Evolutionary conservation across 352 stramenopile species (phyloP).

Genomic region (Phytophthora fragariae): DNA sequence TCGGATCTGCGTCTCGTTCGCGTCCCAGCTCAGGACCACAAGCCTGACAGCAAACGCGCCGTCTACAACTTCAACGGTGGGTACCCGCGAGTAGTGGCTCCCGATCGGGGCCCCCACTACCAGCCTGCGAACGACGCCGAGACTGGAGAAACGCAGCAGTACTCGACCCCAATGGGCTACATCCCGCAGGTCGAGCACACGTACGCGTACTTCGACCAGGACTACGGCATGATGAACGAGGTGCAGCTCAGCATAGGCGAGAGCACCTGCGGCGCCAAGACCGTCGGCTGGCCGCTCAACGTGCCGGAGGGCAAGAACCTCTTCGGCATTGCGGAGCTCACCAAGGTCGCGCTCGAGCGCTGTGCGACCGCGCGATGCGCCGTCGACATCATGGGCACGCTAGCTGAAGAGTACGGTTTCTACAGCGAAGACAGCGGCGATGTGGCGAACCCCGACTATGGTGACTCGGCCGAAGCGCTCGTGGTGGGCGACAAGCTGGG

Average conservation of each 20-base stretch:
- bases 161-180: slow-evolving; percentile 73
- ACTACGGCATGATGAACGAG: slow-evolving; percentile 97
- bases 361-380: slow-evolving; percentile 84
- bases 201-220: slow-evolving; percentile 94
- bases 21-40: slow-evolving; percentile 87
- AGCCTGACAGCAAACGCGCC: slow-evolving; percentile 43
- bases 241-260: slow-evolving; percentile 94
- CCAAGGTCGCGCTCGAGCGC: slow-evolving; percentile 92
- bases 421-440: slow-evolving; percentile 92
- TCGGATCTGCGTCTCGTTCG: slow-evolving; percentile 92
- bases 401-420: slow-evolving; percentile 94
- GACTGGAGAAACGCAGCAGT: slow-evolving; percentile 30
- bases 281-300: slow-evolving; percentile 73
- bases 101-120: slow-evolving; percentile 81
- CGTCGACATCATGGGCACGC: slow-evolving; percentile 91
- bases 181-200: slow-evolving; percentile 93
- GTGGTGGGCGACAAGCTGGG: slow-evolving; percentile 85
- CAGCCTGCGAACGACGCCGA: slow-evolving; percentile 31
- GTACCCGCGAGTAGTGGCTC: slow-evolving; percentile 76
- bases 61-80: slow-evolving; percentile 80
- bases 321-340: slow-evolving; percentile 92
- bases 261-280: slow-evolving; percentile 92
- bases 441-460: slow-evolving; percentile 60
- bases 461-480: slow-evolving; percentile 87
- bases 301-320: slow-evolving; percentile 82